Evolutionary conservation across 2,329 filamentous ascomycete genomes (phyloP).

Genomic region (Cladophialophora carrionii): DNA sequence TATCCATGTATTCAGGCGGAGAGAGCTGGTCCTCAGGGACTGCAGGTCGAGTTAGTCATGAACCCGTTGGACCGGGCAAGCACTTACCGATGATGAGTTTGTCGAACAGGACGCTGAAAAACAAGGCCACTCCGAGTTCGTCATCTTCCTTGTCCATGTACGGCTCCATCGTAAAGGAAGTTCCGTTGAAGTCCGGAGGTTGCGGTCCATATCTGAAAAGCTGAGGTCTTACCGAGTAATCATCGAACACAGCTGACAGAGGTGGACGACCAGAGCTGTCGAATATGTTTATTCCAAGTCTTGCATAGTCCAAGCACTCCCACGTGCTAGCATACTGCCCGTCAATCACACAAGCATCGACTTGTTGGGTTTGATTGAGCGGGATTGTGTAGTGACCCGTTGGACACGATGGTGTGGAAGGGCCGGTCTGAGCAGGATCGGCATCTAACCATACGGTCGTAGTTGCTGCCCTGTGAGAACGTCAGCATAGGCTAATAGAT

Average conservation of each 20-base stretch:
- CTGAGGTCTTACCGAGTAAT: slow-evolving; percentile 44
- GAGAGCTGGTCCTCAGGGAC: slow-evolving; percentile 47
- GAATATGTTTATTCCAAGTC: slow-evolving; percentile 44
- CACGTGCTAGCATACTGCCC: slow-evolving; percentile 54
- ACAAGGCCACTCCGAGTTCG: slow-evolving; percentile 63
- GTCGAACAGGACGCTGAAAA: slow-evolving; percentile 65
- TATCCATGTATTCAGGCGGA: slow-evolving; percentile 35
- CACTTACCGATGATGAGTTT: slow-evolving; percentile 61
- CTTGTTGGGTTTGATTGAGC: slow-evolving; percentile 51
- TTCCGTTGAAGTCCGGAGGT: slow-evolving; percentile 53
- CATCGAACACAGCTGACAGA: slow-evolving; percentile 46
- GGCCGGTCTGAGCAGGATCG: slow-evolving; percentile 53
- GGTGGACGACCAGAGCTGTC: slow-evolving; percentile 39
- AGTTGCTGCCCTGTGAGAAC: slow-evolving; percentile 47
- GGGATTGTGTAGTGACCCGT: slow-evolving; percentile 57
- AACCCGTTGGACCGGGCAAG: not conserved
- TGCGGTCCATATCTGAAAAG: slow-evolving; percentile 65
- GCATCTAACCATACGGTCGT: slow-evolving; percentile 56
- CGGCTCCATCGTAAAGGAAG: slow-evolving; percentile 55
- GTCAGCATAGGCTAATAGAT: slow-evolving; percentile 16
- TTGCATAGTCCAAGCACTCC: slow-evolving; percentile 51
- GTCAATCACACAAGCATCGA: slow-evolving; percentile 55
- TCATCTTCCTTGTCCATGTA: slow-evolving; percentile 62
- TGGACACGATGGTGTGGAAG: slow-evolving; percentile 48
- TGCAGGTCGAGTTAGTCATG: slow-evolving; percentile 13